phyloP scores from a whole-genome alignment of 352 stramenopile genomes.

The Phytophthora lateralis region DNA sequence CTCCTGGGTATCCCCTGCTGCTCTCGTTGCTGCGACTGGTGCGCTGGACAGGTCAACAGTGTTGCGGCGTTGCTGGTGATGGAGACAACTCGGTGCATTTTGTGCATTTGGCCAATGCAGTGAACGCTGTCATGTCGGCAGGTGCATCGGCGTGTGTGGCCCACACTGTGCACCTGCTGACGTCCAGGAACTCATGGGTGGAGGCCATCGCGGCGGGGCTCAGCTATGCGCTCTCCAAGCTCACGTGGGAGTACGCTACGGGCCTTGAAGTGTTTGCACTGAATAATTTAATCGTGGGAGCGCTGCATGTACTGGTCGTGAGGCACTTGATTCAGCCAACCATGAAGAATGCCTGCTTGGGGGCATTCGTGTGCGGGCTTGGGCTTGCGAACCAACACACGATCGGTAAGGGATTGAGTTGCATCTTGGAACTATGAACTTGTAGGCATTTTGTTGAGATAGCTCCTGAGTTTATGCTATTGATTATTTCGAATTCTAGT shows the following conservation, averaged over 20 bases:
- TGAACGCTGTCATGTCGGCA: conserved; percentile 43
- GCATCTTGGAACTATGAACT: neutral
- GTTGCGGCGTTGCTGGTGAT: neutral
- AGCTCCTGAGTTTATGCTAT: neutral
- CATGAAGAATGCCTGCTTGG: conserved; percentile 38
- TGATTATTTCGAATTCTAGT: conserved; percentile 41
- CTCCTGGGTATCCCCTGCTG: conserved; percentile 93
- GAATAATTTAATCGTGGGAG: conserved; percentile 89
- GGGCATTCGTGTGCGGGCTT: conserved; percentile 89
- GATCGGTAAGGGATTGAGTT: conserved; percentile 38
- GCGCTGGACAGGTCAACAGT: conserved; percentile 10
- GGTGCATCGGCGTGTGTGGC: conserved; percentile 44
- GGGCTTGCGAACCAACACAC: conserved; percentile 95
- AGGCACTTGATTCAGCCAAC: conserved; percentile 33
- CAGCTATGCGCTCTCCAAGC: conserved; percentile 77
- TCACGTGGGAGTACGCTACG: conserved; percentile 92
- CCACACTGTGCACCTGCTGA: conserved; percentile 40
- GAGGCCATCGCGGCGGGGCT: conserved; percentile 47
- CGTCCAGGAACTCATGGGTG: conserved; percentile 8
- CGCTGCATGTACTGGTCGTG: conserved; percentile 69
- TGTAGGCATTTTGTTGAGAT: neutral
- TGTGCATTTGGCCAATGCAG: conserved; percentile 38
- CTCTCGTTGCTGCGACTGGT: conserved; percentile 61
- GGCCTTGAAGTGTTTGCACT: conserved; percentile 92
- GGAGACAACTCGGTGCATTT: conserved; percentile 22